phyloP scores from a whole-genome alignment of 352 stramenopile genomes.

The Globisporangium orthogonon region DNA sequence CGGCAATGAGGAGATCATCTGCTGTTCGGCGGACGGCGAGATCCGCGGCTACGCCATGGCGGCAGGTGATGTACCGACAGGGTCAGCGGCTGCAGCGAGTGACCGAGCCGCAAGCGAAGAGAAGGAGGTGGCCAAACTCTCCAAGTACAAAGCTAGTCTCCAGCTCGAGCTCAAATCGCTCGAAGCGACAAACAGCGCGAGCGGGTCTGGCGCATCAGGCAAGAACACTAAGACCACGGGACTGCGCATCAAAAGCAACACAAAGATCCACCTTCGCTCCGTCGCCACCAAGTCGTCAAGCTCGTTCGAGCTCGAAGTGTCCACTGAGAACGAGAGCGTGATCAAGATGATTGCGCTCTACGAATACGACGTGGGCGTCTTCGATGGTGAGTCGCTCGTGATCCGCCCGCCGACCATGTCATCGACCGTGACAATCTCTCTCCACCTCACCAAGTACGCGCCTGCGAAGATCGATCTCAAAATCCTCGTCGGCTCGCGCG shows the following conservation, averaged over 20 bases:
- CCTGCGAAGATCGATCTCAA: slow-evolving; percentile 63
- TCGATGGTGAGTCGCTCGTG: slow-evolving; percentile 79
- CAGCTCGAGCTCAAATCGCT: slow-evolving; percentile 74
- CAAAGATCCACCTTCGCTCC: slow-evolving; percentile 53
- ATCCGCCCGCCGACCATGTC: slow-evolving; percentile 42
- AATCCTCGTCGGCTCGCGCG: slow-evolving; percentile 74
- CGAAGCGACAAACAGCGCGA: slow-evolving; percentile 30
- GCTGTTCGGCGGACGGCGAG: slow-evolving; percentile 73
- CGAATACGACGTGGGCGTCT: slow-evolving; percentile 84
- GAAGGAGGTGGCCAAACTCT: slow-evolving; percentile 77
- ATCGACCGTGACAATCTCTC: slow-evolving; percentile 34
- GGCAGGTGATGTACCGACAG: slow-evolving; percentile 27
- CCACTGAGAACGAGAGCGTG: slow-evolving; percentile 79
- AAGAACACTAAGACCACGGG: slow-evolving; percentile 31
- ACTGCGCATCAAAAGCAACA: slow-evolving; percentile 46
- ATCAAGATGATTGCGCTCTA: slow-evolving; percentile 87
- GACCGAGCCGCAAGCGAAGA: slow-evolving; percentile 53
- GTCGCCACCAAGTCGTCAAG: slow-evolving; percentile 42
- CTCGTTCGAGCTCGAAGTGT: slow-evolving; percentile 75
- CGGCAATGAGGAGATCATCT: slow-evolving; percentile 87
- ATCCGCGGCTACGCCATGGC: slow-evolving; percentile 62
- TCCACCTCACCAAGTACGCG: slow-evolving; percentile 65
- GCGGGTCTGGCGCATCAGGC: slow-evolving; percentile 2
- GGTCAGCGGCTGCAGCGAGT: slow-evolving; percentile 14
- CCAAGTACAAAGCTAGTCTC: slow-evolving; percentile 69